A percentile compares a stretch with the other conserved stretches of the same genome.
phyloP scores from a whole-genome alignment of 305 asterid genomes.

The Ajuga reptans region DNA sequence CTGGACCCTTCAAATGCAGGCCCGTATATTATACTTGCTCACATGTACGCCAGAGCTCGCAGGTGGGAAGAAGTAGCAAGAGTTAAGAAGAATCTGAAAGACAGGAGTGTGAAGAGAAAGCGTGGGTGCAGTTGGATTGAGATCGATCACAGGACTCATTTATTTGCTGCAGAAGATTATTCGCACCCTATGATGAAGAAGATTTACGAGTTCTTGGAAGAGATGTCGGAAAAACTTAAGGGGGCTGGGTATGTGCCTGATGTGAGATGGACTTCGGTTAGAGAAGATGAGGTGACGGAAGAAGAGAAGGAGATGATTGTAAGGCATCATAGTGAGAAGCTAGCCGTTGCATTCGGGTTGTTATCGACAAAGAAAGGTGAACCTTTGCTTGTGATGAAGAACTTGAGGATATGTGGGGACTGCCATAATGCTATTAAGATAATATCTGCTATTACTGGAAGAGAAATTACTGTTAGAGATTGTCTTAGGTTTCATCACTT shows the following conservation, averaged over 20 bases:
- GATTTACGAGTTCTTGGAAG: constrained; percentile 51
- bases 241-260: constrained; percentile 47
- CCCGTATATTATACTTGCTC: constrained; percentile 57
- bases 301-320: constrained; percentile 37
- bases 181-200: constrained; percentile 51
- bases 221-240: constrained; percentile 45
- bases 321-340: constrained; percentile 64
- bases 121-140: constrained; percentile 79
- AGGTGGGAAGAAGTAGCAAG: constrained; percentile 66
- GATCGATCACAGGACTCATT: constrained; percentile 46
- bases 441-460: constrained; percentile 31
- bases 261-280: constrained; percentile 32
- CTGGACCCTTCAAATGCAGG: constrained; percentile 63
- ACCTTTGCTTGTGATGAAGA: constrained; percentile 52
- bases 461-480: constrained; percentile 50
- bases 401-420: constrained; percentile 66
- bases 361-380: constrained; percentile 31
- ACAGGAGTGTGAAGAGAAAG: constrained; percentile 39
- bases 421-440: constrained; percentile 57
- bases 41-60: constrained; percentile 39
- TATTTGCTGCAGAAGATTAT: constrained; percentile 59
- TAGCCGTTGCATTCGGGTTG: constrained; percentile 61
- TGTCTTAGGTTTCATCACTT: constrained; percentile 67
- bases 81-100: constrained; percentile 42
- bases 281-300: constrained; percentile 35